A percentile compares a stretch with the other conserved stretches of the same genome.
These are phyloP conservation scores for Penicillium alfredii DNA, from an alignment of 495 filamentous ascomycete species.

Conservation along the genomic window DNA sequence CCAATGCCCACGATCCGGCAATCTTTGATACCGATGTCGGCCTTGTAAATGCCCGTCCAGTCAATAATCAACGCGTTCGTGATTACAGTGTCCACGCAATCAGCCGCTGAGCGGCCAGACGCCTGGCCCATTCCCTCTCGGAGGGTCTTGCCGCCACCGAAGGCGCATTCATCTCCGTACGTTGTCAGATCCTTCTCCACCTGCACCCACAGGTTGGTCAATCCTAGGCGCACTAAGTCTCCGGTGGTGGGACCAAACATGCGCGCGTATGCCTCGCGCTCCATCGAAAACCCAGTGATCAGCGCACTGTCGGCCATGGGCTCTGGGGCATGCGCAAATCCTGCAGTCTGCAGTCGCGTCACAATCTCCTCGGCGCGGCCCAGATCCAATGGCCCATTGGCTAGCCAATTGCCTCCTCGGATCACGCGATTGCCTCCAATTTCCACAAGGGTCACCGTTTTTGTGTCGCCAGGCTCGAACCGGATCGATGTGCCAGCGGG, in stretches of 20 bases:
- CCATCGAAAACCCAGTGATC: conserved; percentile 61
- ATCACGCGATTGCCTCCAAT: conserved; percentile 83
- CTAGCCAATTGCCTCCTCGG: conserved; percentile 74
- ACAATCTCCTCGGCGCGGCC: conserved; percentile 59
- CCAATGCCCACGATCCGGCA: conserved; percentile 87
- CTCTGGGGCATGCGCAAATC: conserved; percentile 72
- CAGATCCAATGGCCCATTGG: conserved; percentile 63
- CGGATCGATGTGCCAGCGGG: conserved; percentile 86
- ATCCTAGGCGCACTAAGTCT: conserved; percentile 73
- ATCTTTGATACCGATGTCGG: conserved; percentile 90
- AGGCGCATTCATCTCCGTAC: conserved; percentile 93
- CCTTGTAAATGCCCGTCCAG: conserved; percentile 91
- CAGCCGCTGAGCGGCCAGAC: conserved; percentile 60
- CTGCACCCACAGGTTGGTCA: conserved; percentile 85
- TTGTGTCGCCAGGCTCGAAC: conserved; percentile 91
- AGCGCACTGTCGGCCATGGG: conserved; percentile 49
- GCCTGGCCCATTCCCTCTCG: conserved; percentile 97
- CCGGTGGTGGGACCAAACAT: conserved; percentile 95
- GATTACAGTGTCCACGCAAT: conserved; percentile 80
- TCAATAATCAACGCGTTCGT: conserved; percentile 92
- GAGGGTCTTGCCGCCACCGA: conserved; percentile 92
- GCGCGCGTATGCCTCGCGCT: conserved; percentile 66
- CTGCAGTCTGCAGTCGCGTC: conserved; percentile 55
- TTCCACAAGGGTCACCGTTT: conserved; percentile 88
- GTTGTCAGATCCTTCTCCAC: conserved; percentile 82